Conservation (phyloP, 495 filamentous ascomycete species). For the Penicillium manginii region DNA sequence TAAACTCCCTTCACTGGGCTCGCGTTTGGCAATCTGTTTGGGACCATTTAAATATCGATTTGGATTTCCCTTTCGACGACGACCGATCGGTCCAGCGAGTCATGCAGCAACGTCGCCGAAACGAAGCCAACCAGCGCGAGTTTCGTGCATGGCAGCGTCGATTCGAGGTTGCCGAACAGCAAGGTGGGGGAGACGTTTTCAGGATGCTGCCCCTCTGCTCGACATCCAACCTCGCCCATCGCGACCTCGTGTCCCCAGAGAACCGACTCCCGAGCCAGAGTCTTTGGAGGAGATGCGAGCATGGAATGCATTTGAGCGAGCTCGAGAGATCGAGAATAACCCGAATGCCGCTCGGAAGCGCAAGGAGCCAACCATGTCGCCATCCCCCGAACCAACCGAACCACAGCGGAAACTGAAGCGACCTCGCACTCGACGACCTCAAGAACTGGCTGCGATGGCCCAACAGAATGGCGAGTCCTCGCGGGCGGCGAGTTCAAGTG, state of each 20-base stretch:
- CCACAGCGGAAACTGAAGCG: conserved; percentile 82
- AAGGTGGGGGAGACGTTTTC: conserved; percentile 77
- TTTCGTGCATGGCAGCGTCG: conserved; percentile 78
- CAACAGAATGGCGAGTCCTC: conserved; percentile 52
- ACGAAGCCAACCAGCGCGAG: conserved; percentile 65
- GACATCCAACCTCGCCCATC: conserved; percentile 53
- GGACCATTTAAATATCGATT: conserved; percentile 71
- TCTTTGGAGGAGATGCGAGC: conserved; percentile 79
- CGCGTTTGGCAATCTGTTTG: conserved; percentile 70
- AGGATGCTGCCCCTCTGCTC: conserved; percentile 59
- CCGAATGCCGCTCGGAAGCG: conserved; percentile 65
- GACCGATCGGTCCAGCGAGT: conserved; percentile 56
- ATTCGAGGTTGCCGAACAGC: conserved; percentile 74
- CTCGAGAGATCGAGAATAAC: conserved; percentile 66
- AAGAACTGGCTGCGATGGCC: conserved; percentile 50
- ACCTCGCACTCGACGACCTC: conserved; percentile 67
- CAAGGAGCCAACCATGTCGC: conserved; percentile 77
- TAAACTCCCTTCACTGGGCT: conserved; percentile 60
- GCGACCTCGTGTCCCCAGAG: conserved; percentile 46
- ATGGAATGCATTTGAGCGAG: conserved; percentile 88
- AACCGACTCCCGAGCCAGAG: conserved; percentile 62
- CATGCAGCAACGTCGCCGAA: conserved; percentile 58
- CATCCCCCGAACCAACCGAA: conserved; percentile 61
- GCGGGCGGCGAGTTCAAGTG: conserved; percentile 38
- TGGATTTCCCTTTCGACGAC: conserved; percentile 89